phyloP scores from a whole-genome alignment of 495 filamentous ascomycete species.

The Penicillium cataractarum region DNA sequence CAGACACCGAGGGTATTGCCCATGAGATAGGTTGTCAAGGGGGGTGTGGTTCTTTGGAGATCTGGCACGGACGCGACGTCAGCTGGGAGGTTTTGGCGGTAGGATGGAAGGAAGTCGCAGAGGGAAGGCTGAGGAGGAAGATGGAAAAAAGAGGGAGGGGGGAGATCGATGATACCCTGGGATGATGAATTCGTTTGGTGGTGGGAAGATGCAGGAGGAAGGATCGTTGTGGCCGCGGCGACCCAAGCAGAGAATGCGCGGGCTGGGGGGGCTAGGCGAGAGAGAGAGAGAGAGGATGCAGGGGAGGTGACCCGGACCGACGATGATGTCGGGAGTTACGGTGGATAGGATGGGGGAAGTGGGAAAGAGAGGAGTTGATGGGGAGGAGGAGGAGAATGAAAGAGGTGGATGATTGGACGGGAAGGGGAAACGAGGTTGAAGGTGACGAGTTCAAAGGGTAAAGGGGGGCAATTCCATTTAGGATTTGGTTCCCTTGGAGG shows the following conservation, averaged over 20 bases:
- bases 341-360: conserved; percentile 15
- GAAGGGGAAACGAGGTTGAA: background rate
- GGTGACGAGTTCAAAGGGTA: background rate
- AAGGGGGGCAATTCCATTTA: background rate
- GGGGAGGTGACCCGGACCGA: conserved; percentile 14
- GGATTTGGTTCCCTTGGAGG: too few species aligned
- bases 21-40: conserved; percentile 33
- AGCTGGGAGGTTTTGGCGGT: conserved; percentile 16
- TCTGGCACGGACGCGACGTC: conserved; percentile 35
- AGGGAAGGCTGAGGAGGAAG: conserved; percentile 13
- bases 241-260: conserved; percentile 40
- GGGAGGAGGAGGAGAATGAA: conserved; percentile 12
- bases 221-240: conserved; percentile 34
- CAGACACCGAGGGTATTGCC: conserved; percentile 14
- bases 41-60: conserved; percentile 25
- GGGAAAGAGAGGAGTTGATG: conserved; percentile 7
- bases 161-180: conserved; percentile 26
- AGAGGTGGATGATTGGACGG: background rate
- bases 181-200: conserved; percentile 34
- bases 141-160: conserved; percentile 11
- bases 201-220: conserved; percentile 36
- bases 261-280: conserved; percentile 28
- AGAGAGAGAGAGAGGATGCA: too few species aligned
- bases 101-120: conserved; percentile 14
- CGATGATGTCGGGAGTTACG: conserved; percentile 10